These are phyloP conservation scores for Pythium aphanidermatum DNA, from an alignment of 352 stramenopile species.

Conservation along the genomic window DNA sequence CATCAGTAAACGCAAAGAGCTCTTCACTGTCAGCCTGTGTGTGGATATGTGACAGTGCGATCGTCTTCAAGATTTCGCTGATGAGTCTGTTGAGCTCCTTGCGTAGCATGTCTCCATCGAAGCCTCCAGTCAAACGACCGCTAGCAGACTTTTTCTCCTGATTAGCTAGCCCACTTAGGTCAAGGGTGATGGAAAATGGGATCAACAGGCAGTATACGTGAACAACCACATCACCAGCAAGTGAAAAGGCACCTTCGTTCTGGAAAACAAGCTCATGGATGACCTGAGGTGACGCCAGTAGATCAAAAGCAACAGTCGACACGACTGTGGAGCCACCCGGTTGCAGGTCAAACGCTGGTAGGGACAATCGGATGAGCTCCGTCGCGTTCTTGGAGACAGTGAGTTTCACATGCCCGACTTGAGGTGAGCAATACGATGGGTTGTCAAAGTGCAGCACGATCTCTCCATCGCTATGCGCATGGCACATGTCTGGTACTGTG, in stretches of 20 bases:
- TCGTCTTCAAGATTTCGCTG: constrained; percentile 60
- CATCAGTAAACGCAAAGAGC: constrained; percentile 78
- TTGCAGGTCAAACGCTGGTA: constrained; percentile 49
- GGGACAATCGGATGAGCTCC: constrained; percentile 35
- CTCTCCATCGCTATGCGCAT: constrained; percentile 38
- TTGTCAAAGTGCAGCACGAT: constrained; percentile 60
- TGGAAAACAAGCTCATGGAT: constrained; percentile 53
- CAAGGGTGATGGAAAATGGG: constrained; percentile 63
- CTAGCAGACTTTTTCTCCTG: too few relatives aligned
- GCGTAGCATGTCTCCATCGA: constrained; percentile 17
- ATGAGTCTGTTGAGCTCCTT: constrained; percentile 58
- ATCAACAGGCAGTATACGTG: constrained; percentile 63
- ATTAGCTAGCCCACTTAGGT: constrained; percentile 35
- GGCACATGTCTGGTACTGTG: constrained; percentile 68
- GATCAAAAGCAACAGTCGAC: constrained; percentile 31
- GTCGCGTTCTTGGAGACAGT: constrained; percentile 50
- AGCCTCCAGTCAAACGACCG: too few relatives aligned
- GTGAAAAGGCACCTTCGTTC: constrained; percentile 29
- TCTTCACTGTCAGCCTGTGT: constrained; percentile 45
- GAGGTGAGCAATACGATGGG: constrained; percentile 68
- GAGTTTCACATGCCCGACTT: constrained; percentile 47
- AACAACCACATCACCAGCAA: constrained; percentile 43
- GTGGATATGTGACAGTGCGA: constrained; percentile 67
- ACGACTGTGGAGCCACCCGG: constrained; percentile 46
- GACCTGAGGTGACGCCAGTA: constrained; percentile 37